Evolutionary conservation across 2,329 filamentous ascomycete species (phyloP).

Genomic region (Diaporthe ilicicola): DNA sequence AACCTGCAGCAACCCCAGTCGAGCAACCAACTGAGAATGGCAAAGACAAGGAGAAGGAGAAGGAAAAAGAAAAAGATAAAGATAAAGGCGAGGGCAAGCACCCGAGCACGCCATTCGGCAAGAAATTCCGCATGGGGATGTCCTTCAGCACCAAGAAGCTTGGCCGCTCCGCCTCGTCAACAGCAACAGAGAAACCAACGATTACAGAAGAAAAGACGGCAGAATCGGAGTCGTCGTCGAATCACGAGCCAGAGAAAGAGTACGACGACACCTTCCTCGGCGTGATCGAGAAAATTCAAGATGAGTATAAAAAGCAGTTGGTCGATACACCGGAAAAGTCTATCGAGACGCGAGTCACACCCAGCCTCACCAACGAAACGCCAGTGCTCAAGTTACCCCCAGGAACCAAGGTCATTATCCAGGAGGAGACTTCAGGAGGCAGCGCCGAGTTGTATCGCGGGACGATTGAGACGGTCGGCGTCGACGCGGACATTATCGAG

Average conservation of each 20-base stretch:
- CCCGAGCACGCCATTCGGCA: slow-evolving; percentile 74
- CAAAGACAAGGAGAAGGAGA: slow-evolving; percentile 65
- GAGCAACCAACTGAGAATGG: slow-evolving; percentile 55
- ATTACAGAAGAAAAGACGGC: slow-evolving; percentile 80
- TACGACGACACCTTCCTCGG: slow-evolving; percentile 80
- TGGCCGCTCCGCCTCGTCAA: slow-evolving; percentile 71
- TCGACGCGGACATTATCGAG: slow-evolving; percentile 84
- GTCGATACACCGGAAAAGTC: slow-evolving; percentile 60
- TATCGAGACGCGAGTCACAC: slow-evolving; percentile 71
- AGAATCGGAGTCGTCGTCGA: slow-evolving; percentile 69
- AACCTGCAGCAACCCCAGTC: slow-evolving; percentile 57
- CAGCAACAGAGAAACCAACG: slow-evolving; percentile 75
- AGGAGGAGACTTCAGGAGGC: slow-evolving; percentile 73
- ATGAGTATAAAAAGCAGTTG: slow-evolving; percentile 76
- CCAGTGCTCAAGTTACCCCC: slow-evolving; percentile 78
- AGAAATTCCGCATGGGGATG: slow-evolving; percentile 82
- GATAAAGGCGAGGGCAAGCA: slow-evolving; percentile 63
- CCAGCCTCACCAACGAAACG: slow-evolving; percentile 76
- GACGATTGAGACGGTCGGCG: slow-evolving; percentile 79
- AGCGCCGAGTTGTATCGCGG: slow-evolving; percentile 90
- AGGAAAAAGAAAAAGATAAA: slow-evolving; percentile 56
- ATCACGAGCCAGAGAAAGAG: slow-evolving; percentile 68
- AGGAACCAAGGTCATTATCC: slow-evolving; percentile 73
- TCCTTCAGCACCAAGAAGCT: slow-evolving; percentile 87
- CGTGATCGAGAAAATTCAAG: slow-evolving; percentile 75